phyloP scores from a whole-genome alignment of 164 flowering plant species.

The Protea cynaroides region DNA sequence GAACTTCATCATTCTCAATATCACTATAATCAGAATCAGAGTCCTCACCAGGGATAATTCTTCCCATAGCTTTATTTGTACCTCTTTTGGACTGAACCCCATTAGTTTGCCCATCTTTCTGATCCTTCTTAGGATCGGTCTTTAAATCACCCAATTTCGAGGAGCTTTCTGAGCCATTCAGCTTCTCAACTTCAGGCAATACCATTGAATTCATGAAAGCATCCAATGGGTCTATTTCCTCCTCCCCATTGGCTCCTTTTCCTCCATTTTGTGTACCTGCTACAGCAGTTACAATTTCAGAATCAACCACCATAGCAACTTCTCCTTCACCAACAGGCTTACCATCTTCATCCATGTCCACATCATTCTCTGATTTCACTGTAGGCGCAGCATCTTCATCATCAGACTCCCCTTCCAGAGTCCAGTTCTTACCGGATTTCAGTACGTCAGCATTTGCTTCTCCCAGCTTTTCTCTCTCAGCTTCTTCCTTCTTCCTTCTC shows the following conservation, averaged over 20 bases:
- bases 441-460: constrained; percentile 38
- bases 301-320: constrained; percentile 44
- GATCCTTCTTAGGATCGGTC: constrained; percentile 27
- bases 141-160: constrained; percentile 18
- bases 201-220: constrained; percentile 96
- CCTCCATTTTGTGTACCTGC: constrained; percentile 22
- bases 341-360: constrained; percentile 39
- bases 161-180: constrained; percentile 26
- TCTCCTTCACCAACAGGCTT: constrained; percentile 27
- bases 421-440: constrained; percentile 80
- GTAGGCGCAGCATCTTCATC: constrained; percentile 59
- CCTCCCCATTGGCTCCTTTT: constrained; percentile 41
- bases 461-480: constrained; percentile 64
- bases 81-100: constrained; percentile 36
- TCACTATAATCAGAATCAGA: constrained; percentile 79
- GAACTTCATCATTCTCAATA: constrained; percentile 45
- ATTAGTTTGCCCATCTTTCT: constrained; percentile 22
- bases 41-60: constrained; percentile 84
- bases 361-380: constrained; percentile 38
- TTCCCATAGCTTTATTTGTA: constrained; percentile 50
- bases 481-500: constrained; percentile 77
- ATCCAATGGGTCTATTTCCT: constrained; percentile 92
- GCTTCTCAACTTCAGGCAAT: constrained; percentile 86
- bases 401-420: constrained; percentile 92
- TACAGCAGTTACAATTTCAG: constrained; percentile 25